Evolutionary conservation across 108 stramenopile species (phyloP), one percentile per base, ranked within the genome.

Genomic region (Nannochloropsis gaditana): DNA sequence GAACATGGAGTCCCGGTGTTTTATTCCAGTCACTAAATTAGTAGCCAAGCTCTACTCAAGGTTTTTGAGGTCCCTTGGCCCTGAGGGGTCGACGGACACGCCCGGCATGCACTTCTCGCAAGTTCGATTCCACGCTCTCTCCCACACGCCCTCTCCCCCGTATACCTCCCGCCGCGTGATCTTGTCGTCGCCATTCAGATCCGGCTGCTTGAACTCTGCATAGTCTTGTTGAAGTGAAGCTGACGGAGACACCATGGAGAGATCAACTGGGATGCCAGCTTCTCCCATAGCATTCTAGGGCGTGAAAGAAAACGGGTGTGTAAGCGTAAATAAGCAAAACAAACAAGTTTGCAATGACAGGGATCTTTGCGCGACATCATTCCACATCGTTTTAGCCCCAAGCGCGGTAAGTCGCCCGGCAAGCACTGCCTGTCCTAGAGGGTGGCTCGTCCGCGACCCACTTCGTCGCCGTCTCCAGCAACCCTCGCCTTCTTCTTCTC

Each of bases 201-300:
- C 59, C n/a, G 59, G 59, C 59, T 73, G 59, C n/a, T 73, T 73
- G 59, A 73, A 73, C 8, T 73, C 59, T 15, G 59, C 59, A n/a
- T 73, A 73, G 8, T 73, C 59, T 73, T 73, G 59, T n/a, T 73
- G 59, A 3, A 73, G 59, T 15, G 59, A 73, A n/a, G 59, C 59
- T n/a, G 59, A 73, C 19, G 59, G 59, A 73, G 59, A 73, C 19
- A 73, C 59, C 59, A 73, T 73, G 5, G 59, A 73, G 19, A 73
- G 59, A n/a, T 73, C 59, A n/a, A 73, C 59, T n/a, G 59, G 59
- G 59, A 73, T 73, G 59, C 59, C 59, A 2, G 59, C 59, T n/a
- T 73, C 59, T 15, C 59, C 59, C 59, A 73, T 73, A 0, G 59
- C 59, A 8, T 73, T 73, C 59, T 73, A 31, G 59, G 15, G 47